phyloP scores from a whole-genome alignment of 2,329 filamentous ascomycete genomes.

The Cladophialophora exuberans region DNA sequence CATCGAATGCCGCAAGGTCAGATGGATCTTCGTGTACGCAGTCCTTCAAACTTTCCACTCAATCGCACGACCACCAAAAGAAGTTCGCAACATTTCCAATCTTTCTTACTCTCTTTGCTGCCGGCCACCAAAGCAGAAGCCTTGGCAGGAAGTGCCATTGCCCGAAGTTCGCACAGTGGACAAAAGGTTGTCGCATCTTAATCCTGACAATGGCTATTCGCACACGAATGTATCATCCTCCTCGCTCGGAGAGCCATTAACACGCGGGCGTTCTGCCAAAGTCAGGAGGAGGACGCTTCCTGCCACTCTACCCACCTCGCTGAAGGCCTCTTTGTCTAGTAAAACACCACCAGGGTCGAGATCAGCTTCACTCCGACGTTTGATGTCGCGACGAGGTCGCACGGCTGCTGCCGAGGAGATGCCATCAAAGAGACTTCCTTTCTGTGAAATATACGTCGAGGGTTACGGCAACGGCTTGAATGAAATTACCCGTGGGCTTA shows the following conservation, averaged over 20 bases:
- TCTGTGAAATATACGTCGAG: slow-evolving; percentile 32
- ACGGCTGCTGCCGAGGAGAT: slow-evolving; percentile 8
- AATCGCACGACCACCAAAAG: slow-evolving; percentile 63
- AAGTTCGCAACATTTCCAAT: slow-evolving; percentile 61
- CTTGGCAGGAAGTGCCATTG: slow-evolving; percentile 17
- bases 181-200: slow-evolving; percentile 7
- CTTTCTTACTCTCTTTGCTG: slow-evolving; percentile 64
- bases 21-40: slow-evolving; percentile 77
- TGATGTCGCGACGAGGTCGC: slow-evolving; percentile 19
- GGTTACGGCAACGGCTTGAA: slow-evolving; percentile 36
- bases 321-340: slow-evolving; percentile 16
- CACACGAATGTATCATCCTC: slow-evolving; percentile 25
- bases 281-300: slow-evolving; percentile 24
- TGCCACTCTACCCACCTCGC: slow-evolving; percentile 15
- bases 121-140: slow-evolving; percentile 38
- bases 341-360: slow-evolving; percentile 24
- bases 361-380: slow-evolving; percentile 25
- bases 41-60: slow-evolving; percentile 72
- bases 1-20: slow-evolving; percentile 72
- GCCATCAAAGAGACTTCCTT: slow-evolving; percentile 23
- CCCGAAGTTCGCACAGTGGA: slow-evolving; percentile 7
- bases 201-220: slow-evolving; percentile 27
- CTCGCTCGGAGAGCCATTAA: slow-evolving; percentile 12
- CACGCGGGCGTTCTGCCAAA: slow-evolving; percentile 21
- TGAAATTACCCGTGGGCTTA: slow-evolving; percentile 13